Percentiles rank a stretch among this genome's conserved stretches.
phyloP scores from a whole-genome alignment of 176 grass and related monocot genomes.

The Saccharum spontaneum region DNA sequence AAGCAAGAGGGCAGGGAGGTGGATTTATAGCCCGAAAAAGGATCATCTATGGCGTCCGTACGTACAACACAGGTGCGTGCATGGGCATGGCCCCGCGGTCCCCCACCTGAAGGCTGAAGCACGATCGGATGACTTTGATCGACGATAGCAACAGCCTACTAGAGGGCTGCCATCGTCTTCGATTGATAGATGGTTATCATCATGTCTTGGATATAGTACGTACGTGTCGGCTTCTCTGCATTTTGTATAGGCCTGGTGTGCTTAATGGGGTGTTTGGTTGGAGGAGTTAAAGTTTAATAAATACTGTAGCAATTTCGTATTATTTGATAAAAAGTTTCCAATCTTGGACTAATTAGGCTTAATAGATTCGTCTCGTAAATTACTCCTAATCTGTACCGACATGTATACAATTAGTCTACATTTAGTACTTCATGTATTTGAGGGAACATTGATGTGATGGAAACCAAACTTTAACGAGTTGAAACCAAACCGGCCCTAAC shows the following conservation, averaged over 20 bases:
- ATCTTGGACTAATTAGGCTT: no score
- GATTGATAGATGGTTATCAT: background rate
- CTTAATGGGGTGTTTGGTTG: no score
- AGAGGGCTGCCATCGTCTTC: background rate
- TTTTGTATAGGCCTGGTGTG: background rate
- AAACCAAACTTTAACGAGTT: no score
- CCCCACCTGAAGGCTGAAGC: conserved; percentile 2
- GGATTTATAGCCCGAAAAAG: conserved; percentile 54
- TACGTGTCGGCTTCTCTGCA: background rate
- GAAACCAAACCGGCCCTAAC: no score
- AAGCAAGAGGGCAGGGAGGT: conserved; percentile 10
- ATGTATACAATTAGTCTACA: no score
- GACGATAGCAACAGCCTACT: background rate
- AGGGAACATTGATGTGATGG: no score
- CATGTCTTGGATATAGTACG: background rate
- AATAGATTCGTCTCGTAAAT: no score
- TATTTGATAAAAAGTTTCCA: no score
- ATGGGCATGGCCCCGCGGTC: background rate
- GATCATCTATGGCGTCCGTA: background rate
- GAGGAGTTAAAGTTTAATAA: no score
- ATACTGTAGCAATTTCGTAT: no score
- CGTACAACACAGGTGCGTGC: background rate
- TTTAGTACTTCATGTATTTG: no score
- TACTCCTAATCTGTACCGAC: no score
- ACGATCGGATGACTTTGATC: background rate